Base-by-base conservation (phyloP, 2,329 filamentous ascomycete genomes). In the Penicillium sp. region DNA sequence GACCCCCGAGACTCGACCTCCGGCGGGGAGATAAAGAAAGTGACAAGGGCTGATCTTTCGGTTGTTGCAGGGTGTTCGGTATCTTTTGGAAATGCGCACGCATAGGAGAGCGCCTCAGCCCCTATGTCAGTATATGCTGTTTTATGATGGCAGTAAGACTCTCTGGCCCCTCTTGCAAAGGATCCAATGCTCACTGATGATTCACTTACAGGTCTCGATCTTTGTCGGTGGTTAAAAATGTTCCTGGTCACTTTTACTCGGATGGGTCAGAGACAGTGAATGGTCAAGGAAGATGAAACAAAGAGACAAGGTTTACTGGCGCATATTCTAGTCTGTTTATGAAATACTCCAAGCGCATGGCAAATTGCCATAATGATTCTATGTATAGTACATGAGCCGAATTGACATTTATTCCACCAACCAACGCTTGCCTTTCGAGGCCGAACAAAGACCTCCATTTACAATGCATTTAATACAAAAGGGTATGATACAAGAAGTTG, bases 71-170 rank as follows among this genome's bases (percentile, higher is more conserved):
- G 14, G 79, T 91, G 50, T 85, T 91, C 67, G 91, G 91, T 52
- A 88, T 96, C 60, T 96, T 98, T 73, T 99, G 95, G 95, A 97
- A 98, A 78, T 92, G 87, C 62, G 95, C 95, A 26, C 84, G 95
- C 63, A 87, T 99, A 72, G 95, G 95, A 37, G 95, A 99, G 80
- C 81, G 95, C 62, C 75, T 99, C 64, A 97, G 92, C 73, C 95
- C 95, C 43, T 98, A 98, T 75, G 91, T 99, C 68, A 96, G 91
- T 79, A 80, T 98, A 73, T 96, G 91, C 74, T 98, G 93, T 74
- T 82, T 97, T 31, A 77, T 91, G 68, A 98, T 99, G 93, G 95
- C 95, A 64, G 95, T 97, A 74, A 77, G 84, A 52, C 43, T 22
- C 22, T 27, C 14, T 22, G 14, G 47, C 31, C 2, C 37, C 37